Evolutionary conservation across 225 moss, liverwort and hornwort species (phyloP).

Genomic region (Marchantia polymorpha): DNA sequence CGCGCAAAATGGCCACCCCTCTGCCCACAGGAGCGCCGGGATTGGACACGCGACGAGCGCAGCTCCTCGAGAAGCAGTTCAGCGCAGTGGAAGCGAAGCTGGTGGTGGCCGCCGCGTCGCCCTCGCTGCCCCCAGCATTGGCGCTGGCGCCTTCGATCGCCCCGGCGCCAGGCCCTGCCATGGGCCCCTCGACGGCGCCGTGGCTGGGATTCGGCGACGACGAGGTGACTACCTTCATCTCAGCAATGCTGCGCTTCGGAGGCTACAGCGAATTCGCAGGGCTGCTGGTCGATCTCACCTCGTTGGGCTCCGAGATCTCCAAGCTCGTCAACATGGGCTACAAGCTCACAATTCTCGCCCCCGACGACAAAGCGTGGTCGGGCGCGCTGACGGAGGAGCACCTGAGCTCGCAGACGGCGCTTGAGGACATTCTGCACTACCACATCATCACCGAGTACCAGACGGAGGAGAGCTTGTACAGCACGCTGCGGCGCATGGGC

Average conservation of each 20-base stretch:
- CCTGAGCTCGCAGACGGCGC: conserved; percentile 48
- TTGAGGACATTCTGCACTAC: conserved; percentile 68
- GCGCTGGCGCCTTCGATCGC: conserved; percentile 44
- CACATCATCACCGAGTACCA: conserved; percentile 86
- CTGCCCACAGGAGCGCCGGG: conserved; percentile 49
- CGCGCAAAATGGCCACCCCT: conserved; percentile 23
- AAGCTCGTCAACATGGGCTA: conserved; percentile 62
- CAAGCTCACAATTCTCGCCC: conserved; percentile 79
- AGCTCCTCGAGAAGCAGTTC: conserved; percentile 4
- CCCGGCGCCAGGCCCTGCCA: conserved; percentile 60
- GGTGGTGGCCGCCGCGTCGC: background rate
- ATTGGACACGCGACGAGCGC: conserved; percentile 26
- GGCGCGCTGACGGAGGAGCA: conserved; percentile 57
- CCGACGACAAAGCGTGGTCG: conserved; percentile 75
- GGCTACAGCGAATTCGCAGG: conserved; percentile 81
- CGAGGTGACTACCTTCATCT: conserved; percentile 61
- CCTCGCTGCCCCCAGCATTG: background rate
- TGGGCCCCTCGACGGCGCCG: conserved; percentile 39
- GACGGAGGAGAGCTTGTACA: conserved; percentile 96
- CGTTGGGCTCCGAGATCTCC: conserved; percentile 62
- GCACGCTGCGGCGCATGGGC: conserved; percentile 62
- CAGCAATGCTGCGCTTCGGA: conserved; percentile 57
- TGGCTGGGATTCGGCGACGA: conserved; percentile 41
- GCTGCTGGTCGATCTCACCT: conserved; percentile 68
- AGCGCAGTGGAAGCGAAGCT: conserved; percentile 13